Evolutionary conservation across 208 protist genomes (phyloP).

Genomic region (Crithidia sp.): DNA sequence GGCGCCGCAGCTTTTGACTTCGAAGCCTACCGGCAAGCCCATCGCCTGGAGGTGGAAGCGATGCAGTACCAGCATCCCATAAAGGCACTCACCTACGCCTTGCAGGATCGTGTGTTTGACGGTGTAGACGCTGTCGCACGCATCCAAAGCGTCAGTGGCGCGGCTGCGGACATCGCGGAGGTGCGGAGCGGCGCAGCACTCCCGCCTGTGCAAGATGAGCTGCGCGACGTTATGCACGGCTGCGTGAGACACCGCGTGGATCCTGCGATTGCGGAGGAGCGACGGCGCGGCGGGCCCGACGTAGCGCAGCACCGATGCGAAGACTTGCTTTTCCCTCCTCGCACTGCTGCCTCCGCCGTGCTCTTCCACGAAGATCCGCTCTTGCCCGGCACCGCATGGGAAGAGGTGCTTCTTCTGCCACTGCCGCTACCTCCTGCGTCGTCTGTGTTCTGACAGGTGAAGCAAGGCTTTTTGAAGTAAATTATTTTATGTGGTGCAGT

Average conservation of each 20-base stretch:
- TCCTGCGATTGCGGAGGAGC: conserved; percentile 70
- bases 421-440: conserved; percentile 78
- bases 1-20: conserved; percentile 52
- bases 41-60: conserved; percentile 72
- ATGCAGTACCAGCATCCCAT: conserved; percentile 72
- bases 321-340: conserved; percentile 47
- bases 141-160: conserved; percentile 12
- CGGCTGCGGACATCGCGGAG: not conserved
- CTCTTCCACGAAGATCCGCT: conserved; percentile 61
- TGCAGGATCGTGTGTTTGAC: conserved; percentile 59
- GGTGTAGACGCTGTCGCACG: conserved; percentile 16
- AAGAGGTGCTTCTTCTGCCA: conserved; percentile 53
- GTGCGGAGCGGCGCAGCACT: not conserved
- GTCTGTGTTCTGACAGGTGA: conserved; percentile 57
- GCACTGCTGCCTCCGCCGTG: conserved; percentile 34
- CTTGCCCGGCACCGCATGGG: conserved; percentile 27
- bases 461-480: no score
- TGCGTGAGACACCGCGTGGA: conserved; percentile 64
- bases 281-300: conserved; percentile 64
- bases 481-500: not conserved
- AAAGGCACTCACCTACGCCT: conserved; percentile 43
- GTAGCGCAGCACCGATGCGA: conserved; percentile 65
- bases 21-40: conserved; percentile 49
- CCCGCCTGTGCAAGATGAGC: conserved; percentile 46
- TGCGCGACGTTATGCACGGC: conserved; percentile 65